phyloP scores from a whole-genome alignment of 75 land plant genomes.

The Azolla pinnata region DNA sequence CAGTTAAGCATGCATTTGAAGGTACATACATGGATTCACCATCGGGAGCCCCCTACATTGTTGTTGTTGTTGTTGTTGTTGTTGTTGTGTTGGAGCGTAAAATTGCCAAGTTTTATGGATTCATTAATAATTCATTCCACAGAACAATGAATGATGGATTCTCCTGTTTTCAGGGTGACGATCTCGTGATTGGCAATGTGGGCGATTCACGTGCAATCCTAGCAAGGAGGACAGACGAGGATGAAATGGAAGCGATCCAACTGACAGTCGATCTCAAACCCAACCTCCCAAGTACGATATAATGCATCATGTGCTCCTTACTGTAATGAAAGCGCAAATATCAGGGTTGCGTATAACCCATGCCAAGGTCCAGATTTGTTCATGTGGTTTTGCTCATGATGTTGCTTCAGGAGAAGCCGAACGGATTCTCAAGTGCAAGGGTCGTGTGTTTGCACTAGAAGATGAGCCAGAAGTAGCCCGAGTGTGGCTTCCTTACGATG shows the following conservation, averaged over 20 bases:
- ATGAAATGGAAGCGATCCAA: slow-evolving; percentile 37
- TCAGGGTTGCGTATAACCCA: no score
- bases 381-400: no score
- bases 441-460: slow-evolving; percentile 68
- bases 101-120: no score
- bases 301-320: slow-evolving; percentile 1
- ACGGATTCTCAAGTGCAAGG: slow-evolving; percentile 65
- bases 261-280: slow-evolving; percentile 71
- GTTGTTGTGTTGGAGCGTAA: no score
- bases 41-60: no score
- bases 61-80: no score
- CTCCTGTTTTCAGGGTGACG: slow-evolving; percentile 32
- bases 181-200: slow-evolving; percentile 47
- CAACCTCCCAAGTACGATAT: slow-evolving; percentile 42
- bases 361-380: no score
- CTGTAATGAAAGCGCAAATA: neutral
- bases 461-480: slow-evolving; percentile 88
- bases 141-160: slow-evolving; percentile 23
- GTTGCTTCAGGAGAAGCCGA: slow-evolving; percentile 76
- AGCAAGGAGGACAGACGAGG: slow-evolving; percentile 25
- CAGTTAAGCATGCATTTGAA: no score
- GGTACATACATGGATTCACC: no score
- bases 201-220: slow-evolving; percentile 59
- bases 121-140: no score
- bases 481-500: slow-evolving; percentile 74